Conservation (phyloP, 2,329 filamentous ascomycete genomes). For the Penicillium capsulatum region DNA sequence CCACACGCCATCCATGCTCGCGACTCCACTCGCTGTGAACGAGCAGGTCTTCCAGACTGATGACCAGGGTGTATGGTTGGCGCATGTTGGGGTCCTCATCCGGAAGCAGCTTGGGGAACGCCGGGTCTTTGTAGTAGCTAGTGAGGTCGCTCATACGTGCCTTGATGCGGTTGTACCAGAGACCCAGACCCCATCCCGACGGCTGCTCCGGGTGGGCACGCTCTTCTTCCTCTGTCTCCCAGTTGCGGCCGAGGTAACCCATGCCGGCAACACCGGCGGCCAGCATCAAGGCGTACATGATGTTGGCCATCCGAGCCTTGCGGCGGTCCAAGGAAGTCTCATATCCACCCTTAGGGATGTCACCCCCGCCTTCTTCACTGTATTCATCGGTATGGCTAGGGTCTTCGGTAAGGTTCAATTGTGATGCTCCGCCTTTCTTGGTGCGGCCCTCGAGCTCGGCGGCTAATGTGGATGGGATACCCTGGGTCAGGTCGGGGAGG, state of each 20-base stretch:
- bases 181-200: constrained; percentile 68
- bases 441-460: constrained; percentile 60
- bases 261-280: constrained; percentile 55
- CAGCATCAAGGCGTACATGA: constrained; percentile 63
- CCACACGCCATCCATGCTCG: constrained; percentile 90
- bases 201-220: constrained; percentile 65
- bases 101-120: constrained; percentile 86
- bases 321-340: constrained; percentile 85
- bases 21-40: constrained; percentile 93
- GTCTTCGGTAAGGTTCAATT: constrained; percentile 53
- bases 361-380: constrained; percentile 48
- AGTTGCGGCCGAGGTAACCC: constrained; percentile 80
- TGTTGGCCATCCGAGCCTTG: constrained; percentile 70
- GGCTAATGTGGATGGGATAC: constrained; percentile 85
- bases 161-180: constrained; percentile 77
- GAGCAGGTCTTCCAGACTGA: constrained; percentile 89
- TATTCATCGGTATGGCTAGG: constrained; percentile 43
- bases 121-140: constrained; percentile 92
- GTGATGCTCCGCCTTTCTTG: constrained; percentile 36
- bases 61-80: constrained; percentile 84
- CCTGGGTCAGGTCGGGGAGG: constrained; percentile 86
- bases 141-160: constrained; percentile 71
- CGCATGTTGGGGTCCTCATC: constrained; percentile 68
- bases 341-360: constrained; percentile 73
- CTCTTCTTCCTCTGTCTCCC: constrained; percentile 72